A percentile compares a stretch with the other conserved stretches of the same genome.
phyloP scores from a whole-genome alignment of 2,329 filamentous ascomycete genomes.

The Trichoderma aggressivum region DNA sequence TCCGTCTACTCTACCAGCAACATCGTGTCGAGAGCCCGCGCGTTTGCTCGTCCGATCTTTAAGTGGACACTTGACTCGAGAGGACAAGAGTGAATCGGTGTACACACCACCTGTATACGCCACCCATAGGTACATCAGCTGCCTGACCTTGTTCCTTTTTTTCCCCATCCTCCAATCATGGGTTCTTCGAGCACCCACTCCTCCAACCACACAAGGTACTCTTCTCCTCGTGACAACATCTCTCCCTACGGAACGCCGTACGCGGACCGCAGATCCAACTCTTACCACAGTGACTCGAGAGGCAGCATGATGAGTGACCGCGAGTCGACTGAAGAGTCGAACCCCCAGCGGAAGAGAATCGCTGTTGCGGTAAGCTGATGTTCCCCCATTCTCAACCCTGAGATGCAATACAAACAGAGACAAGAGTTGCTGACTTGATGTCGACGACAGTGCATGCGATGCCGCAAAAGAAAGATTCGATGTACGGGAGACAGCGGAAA shows the following conservation, averaged over 20 bases:
- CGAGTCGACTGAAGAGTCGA: slow-evolving; percentile 33
- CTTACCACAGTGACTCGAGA: slow-evolving; percentile 17
- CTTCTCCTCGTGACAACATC: slow-evolving; percentile 16
- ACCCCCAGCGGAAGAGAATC: slow-evolving; percentile 54
- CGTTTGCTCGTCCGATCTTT: background rate
- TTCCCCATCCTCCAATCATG: slow-evolving; percentile 17
- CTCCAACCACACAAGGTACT: slow-evolving; percentile 20
- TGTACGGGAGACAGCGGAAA: slow-evolving; percentile 82
- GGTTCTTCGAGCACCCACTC: slow-evolving; percentile 21
- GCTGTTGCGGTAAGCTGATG: slow-evolving; percentile 52
- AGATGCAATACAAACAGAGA: background rate
- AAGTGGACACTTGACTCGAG: background rate
- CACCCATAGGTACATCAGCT: background rate
- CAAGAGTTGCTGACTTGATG: background rate
- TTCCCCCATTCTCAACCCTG: background rate
- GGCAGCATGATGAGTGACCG: slow-evolving; percentile 20
- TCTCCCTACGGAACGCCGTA: slow-evolving; percentile 22
- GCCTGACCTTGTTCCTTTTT: background rate
- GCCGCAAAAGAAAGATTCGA: slow-evolving; percentile 89
- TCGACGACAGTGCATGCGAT: slow-evolving; percentile 70
- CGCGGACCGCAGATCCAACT: slow-evolving; percentile 19
- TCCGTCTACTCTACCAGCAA: background rate
- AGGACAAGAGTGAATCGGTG: background rate
- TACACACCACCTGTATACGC: background rate
- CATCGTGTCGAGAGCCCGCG: background rate